Base-by-base conservation (phyloP, 495 filamentous ascomycete species). In the Penicillium mononematosum region DNA sequence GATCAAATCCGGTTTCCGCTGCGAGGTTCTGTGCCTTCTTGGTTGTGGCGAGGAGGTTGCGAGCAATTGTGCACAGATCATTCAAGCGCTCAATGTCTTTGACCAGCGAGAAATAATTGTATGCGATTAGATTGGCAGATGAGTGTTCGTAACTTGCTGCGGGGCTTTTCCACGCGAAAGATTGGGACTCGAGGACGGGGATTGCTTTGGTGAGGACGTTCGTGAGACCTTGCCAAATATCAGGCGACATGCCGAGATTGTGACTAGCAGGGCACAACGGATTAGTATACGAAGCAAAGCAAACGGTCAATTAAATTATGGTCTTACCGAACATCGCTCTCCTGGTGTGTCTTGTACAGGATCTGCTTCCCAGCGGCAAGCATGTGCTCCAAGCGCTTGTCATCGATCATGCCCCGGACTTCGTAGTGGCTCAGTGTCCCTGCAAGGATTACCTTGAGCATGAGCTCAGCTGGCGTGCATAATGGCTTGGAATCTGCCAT, bases 1-100 rank as follows among this genome's bases (percentile, higher is more conserved):
- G 85, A 66, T 96, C 89, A 53, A 96, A 86, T 16, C 84, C 78
- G 45, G 85, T 83, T 25, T 88, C 83, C 39, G 89, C 88, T 17
- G 90, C 91, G n/a, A 94, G 78, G 60, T 96, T 89, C 67, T 97
- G 92, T 7, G 87, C 88, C 29, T 87, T 83, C 64, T 91, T 88
- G 17, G 89, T 90, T 4, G 85, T 88, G 6, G 91, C 89, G 3
- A 96, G 79, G 43, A 93, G 79, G 69, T 97, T 96, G 49, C 92
- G 80, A 12, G 88, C 88, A 64, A 96, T 90, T 29, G 88, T 84
- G 67, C 92, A 86, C 16, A 96, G 69, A 72, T 91, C 90, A 74
- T 93, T 92, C 20, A 96, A 73, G 47, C 90, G 81, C 66, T 91
- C 87, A 39, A 97, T 79, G 64, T 96, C 91, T 58, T 89, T 88